A percentile compares a stretch with the other conserved stretches of the same genome.
Conservation (phyloP, 345 rosid species). For the Hibiscus mutabilis region DNA sequence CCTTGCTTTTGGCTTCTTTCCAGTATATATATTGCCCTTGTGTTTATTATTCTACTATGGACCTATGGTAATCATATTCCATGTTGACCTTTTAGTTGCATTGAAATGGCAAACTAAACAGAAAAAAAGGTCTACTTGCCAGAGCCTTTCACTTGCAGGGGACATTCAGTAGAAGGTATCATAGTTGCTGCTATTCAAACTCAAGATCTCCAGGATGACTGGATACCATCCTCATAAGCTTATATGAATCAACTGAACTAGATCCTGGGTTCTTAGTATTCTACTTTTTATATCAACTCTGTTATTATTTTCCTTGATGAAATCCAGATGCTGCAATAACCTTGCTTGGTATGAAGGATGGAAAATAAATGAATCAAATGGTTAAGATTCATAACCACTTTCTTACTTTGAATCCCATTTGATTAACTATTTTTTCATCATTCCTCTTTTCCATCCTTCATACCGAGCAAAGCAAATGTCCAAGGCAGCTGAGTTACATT, state of each 20-base stretch:
- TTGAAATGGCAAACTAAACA: background rate
- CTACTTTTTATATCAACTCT: background rate
- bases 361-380: no score
- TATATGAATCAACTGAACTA: background rate
- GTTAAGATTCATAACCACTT: no score
- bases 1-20: conserved; percentile 9
- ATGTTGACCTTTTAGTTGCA: background rate
- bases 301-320: background rate
- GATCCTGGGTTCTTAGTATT: background rate
- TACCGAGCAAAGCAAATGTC: background rate
- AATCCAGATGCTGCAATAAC: background rate
- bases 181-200: background rate
- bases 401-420: no score
- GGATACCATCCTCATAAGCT: background rate
- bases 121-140: background rate
- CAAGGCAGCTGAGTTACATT: background rate
- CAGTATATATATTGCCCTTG: background rate
- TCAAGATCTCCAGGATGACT: background rate
- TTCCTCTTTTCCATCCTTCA: no score
- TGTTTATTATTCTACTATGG: background rate
- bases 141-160: background rate
- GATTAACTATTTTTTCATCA: no score
- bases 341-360: no score
- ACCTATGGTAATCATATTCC: background rate
- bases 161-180: background rate